These are phyloP conservation scores for Chaetomium globosum DNA, from an alignment of 2,329 filamentous ascomycete genomes.

Conservation along the genomic window DNA sequence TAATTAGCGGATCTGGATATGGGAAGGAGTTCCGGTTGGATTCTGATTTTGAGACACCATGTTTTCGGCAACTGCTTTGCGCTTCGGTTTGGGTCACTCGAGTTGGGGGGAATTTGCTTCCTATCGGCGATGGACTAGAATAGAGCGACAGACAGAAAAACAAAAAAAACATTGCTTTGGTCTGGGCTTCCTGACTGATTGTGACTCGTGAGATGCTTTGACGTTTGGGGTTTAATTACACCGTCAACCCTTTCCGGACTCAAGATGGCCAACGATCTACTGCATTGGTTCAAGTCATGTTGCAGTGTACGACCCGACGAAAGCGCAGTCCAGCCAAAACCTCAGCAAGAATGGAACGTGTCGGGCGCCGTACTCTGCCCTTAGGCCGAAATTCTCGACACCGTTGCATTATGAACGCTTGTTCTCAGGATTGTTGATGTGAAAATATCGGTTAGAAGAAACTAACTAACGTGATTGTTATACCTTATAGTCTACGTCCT, in stretches of 20 bases:
- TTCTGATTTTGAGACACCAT: neutral
- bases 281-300: no score
- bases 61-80: constrained; percentile 1
- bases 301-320: no score
- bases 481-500: no score
- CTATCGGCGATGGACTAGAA: neutral
- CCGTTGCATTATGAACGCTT: no score
- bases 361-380: no score
- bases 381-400: no score
- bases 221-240: neutral
- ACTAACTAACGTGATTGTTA: no score
- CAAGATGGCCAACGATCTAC: no score
- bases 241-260: neutral
- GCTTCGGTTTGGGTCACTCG: neutral
- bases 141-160: neutral
- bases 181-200: neutral
- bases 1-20: neutral
- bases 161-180: neutral
- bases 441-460: no score
- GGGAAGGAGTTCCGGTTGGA: neutral
- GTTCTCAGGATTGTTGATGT: no score
- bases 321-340: no score
- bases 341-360: no score
- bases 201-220: neutral
- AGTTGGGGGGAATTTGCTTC: neutral